phyloP scores from a whole-genome alignment of 805 yeast genomes.

The Scheffersomyces lignosus region DNA sequence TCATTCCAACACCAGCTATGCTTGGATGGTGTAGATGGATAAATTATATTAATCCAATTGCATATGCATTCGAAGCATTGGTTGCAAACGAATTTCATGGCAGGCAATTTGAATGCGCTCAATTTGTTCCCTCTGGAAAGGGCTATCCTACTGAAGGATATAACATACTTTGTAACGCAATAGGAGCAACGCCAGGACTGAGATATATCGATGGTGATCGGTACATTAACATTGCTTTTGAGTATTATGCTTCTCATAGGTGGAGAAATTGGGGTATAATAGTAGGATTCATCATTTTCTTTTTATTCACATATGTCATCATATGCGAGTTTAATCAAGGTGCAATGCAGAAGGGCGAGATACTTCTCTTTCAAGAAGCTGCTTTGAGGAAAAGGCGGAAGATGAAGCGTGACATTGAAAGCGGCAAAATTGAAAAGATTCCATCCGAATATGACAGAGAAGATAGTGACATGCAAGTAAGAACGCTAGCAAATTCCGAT shows the following conservation, averaged over 20 bases:
- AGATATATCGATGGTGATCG: constrained; percentile 19
- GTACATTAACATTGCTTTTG: constrained; percentile 10
- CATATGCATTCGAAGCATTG: constrained; percentile 47
- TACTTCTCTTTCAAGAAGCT: constrained; percentile 17
- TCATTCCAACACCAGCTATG: not conserved
- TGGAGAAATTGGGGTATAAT: constrained; percentile 38
- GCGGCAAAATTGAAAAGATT: constrained; percentile 6
- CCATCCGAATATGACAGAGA: constrained; percentile 1
- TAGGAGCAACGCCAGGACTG: constrained; percentile 18
- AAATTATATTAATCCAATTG: not conserved
- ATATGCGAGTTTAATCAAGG: constrained; percentile 27
- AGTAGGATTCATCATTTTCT: constrained; percentile 20
- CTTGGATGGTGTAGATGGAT: not conserved
- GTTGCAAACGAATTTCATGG: not conserved
- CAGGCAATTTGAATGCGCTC: not conserved
- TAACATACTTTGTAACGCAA: constrained; percentile 14
- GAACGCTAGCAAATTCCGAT: constrained; percentile 14
- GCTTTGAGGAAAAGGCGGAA: too few relatives aligned
- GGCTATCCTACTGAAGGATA: constrained; percentile 1
- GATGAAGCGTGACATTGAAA: constrained; percentile 11
- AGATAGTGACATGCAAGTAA: constrained; percentile 14
- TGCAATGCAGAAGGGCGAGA: constrained; percentile 25
- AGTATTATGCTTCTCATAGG: constrained; percentile 19
- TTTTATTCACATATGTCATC: constrained; percentile 17
- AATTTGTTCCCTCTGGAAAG: not conserved